Conservation (phyloP, 2,329 filamentous ascomycete species). For the Clonostachys rosea region DNA sequence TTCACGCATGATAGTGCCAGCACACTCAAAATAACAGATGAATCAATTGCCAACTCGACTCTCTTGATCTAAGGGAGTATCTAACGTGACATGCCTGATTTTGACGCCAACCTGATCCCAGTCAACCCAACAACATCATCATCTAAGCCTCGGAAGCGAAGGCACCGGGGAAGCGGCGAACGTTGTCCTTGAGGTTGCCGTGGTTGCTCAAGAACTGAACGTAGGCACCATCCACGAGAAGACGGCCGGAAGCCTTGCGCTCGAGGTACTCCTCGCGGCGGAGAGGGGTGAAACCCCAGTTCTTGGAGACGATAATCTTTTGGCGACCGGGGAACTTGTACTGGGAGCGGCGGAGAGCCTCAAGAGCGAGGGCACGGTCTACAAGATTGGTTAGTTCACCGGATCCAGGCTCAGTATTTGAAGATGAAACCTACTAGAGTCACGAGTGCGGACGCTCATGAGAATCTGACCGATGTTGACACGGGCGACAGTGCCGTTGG, state of each 20-base stretch:
- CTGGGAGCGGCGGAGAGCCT: slow-evolving; percentile 98
- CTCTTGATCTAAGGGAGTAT: slow-evolving; percentile 1
- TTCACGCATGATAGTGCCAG: too few species aligned
- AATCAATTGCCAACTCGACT: not conserved
- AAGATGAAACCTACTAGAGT: slow-evolving; percentile 62
- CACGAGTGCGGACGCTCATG: slow-evolving; percentile 94
- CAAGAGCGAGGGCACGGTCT: slow-evolving; percentile 90
- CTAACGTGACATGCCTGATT: slow-evolving; percentile 11
- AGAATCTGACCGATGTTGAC: slow-evolving; percentile 99
- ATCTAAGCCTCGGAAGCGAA: slow-evolving; percentile 59
- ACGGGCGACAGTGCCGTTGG: slow-evolving; percentile 97
- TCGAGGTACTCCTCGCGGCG: slow-evolving; percentile 96
- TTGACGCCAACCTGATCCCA: slow-evolving; percentile 35
- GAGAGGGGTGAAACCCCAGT: slow-evolving; percentile 99
- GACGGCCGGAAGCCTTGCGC: slow-evolving; percentile 87
- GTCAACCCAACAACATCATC: slow-evolving; percentile 10
- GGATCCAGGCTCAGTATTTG: not conserved
- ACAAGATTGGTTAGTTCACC: slow-evolving; percentile 5
- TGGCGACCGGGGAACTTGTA: slow-evolving; percentile 99
- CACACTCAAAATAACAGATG: not conserved
- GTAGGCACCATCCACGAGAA: slow-evolving; percentile 98
- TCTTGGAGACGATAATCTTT: slow-evolving; percentile 99
- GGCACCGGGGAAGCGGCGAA: slow-evolving; percentile 91
- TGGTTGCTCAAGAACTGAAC: slow-evolving; percentile 98
- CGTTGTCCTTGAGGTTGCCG: slow-evolving; percentile 80